Conservation (phyloP, 768 basidiomycete species). For the Boletus rufocinnamomeus region DNA sequence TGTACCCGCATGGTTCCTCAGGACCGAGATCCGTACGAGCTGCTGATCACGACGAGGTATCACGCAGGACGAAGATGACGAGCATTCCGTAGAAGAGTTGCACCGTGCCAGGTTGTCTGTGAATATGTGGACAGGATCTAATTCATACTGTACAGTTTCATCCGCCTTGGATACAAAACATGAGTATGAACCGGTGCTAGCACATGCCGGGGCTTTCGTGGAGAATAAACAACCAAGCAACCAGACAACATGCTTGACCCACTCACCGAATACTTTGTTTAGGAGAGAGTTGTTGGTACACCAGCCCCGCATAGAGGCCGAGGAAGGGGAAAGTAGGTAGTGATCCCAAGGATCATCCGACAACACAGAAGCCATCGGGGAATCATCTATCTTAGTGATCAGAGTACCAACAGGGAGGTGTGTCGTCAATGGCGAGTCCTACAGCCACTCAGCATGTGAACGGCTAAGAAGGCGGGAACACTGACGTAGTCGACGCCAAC, state of each 20-base stretch:
- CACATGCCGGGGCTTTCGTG: slow-evolving; percentile 14
- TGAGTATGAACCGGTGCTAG: slow-evolving; percentile 19
- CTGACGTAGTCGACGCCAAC: slow-evolving; percentile 54
- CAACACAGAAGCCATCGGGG: slow-evolving; percentile 37
- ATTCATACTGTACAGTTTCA: slow-evolving; percentile 43
- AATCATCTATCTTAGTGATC: slow-evolving; percentile 69
- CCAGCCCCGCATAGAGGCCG: slow-evolving; percentile 52
- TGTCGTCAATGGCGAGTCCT: slow-evolving; percentile 64
- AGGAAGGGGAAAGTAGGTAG: slow-evolving; percentile 39
- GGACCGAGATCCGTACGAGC: slow-evolving; percentile 58
- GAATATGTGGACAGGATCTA: slow-evolving; percentile 60
- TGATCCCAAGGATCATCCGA: slow-evolving; percentile 46
- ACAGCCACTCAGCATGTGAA: slow-evolving; percentile 9
- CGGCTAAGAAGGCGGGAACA: slow-evolving; percentile 7
- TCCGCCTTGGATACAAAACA: slow-evolving; percentile 48
- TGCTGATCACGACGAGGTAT: slow-evolving; percentile 49
- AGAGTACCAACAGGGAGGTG: slow-evolving; percentile 60
- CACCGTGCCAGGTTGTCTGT: slow-evolving; percentile 43
- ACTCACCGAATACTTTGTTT: slow-evolving; percentile 20
- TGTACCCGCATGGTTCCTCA: not conserved
- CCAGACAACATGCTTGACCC: not conserved
- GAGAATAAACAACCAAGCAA: not conserved
- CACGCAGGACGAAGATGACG: slow-evolving; percentile 49
- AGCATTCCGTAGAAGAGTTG: slow-evolving; percentile 37
- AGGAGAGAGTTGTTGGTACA: slow-evolving; percentile 49